A percentile compares a stretch with the other conserved stretches of the same genome.
Evolutionary conservation across 2,329 filamentous ascomycete genomes (phyloP).

Genomic region (Cladobotryum protrusum): DNA sequence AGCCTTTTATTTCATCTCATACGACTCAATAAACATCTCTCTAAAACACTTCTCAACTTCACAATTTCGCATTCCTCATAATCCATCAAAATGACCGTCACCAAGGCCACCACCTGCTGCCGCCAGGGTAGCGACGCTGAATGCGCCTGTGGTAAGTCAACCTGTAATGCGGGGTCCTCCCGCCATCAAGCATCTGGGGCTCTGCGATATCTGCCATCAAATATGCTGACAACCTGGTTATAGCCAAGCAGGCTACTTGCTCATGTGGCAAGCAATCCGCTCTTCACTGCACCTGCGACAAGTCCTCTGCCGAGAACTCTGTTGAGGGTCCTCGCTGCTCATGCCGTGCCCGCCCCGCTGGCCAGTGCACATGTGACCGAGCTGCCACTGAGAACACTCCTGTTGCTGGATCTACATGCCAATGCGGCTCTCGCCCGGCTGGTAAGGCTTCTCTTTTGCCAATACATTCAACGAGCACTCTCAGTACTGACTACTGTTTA

Average conservation of each 20-base stretch:
- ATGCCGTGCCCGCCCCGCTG: conserved; percentile 73
- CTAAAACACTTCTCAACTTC: not conserved
- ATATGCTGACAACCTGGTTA: not conserved
- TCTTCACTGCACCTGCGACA: conserved; percentile 79
- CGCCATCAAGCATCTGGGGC: not conserved
- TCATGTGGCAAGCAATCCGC: conserved; percentile 86
- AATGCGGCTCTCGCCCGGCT: conserved; percentile 68
- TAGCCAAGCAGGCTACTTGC: conserved; percentile 64
- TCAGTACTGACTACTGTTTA: conserved; percentile 13
- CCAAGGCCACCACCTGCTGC: conserved; percentile 48
- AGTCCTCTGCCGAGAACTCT: conserved; percentile 68
- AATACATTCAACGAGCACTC: not conserved
- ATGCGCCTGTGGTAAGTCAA: conserved; percentile 52
- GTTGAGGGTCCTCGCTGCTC: conserved; percentile 70
- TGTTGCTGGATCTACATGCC: conserved; percentile 56
- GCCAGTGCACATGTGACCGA: conserved; percentile 75
- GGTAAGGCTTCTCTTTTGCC: conserved; percentile 41
- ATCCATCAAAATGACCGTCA: conserved; percentile 26
- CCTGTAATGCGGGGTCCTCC: not conserved
- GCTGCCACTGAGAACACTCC: conserved; percentile 63
- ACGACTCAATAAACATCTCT: too few relatives aligned
- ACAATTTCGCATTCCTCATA: not conserved
- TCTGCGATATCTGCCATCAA: not conserved
- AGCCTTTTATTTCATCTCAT: too few relatives aligned
- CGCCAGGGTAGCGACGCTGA: conserved; percentile 42